Evolutionary conservation across 2,329 filamentous ascomycete species (phyloP).

Genomic region (Colletotrichum sp.): DNA sequence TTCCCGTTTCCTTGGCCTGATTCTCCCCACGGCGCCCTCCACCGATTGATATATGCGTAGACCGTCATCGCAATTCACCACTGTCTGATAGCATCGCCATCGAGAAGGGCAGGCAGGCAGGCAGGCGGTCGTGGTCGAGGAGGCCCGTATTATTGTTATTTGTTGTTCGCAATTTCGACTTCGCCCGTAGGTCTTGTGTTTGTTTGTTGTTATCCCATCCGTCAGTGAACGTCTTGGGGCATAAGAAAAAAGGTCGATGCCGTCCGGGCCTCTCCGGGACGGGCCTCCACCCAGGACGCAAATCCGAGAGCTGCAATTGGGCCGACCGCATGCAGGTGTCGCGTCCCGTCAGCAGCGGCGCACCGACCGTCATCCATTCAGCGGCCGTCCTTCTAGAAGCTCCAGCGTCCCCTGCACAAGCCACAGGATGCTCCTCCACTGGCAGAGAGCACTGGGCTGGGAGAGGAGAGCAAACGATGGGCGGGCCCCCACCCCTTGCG

Average conservation of each 20-base stretch:
- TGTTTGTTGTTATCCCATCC: not conserved
- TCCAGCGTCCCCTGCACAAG: not conserved
- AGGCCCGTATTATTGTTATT: not conserved
- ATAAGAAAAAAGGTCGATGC: not conserved
- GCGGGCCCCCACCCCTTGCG: not conserved
- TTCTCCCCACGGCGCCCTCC: not conserved
- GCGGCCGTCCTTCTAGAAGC: constrained; percentile 18
- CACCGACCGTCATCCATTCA: constrained; percentile 13
- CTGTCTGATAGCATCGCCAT: not conserved
- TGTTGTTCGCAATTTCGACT: not conserved
- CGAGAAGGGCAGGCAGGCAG: not conserved
- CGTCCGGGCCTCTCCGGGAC: constrained; percentile 13
- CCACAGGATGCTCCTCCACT: not conserved
- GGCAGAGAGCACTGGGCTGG: too few relatives aligned
- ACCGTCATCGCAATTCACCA: not conserved
- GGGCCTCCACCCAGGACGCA: constrained; percentile 11
- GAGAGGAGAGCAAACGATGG: not conserved
- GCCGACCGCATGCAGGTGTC: not conserved
- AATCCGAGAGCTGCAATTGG: not conserved
- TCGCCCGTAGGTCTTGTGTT: not conserved
- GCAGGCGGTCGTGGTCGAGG: not conserved
- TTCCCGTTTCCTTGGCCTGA: not conserved
- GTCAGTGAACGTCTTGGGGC: not conserved
- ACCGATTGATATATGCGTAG: not conserved
- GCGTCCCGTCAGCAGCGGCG: constrained; percentile 1